phyloP scores from a whole-genome alignment of 2,329 filamentous ascomycete species.

The Amesomyces nigricolor region DNA sequence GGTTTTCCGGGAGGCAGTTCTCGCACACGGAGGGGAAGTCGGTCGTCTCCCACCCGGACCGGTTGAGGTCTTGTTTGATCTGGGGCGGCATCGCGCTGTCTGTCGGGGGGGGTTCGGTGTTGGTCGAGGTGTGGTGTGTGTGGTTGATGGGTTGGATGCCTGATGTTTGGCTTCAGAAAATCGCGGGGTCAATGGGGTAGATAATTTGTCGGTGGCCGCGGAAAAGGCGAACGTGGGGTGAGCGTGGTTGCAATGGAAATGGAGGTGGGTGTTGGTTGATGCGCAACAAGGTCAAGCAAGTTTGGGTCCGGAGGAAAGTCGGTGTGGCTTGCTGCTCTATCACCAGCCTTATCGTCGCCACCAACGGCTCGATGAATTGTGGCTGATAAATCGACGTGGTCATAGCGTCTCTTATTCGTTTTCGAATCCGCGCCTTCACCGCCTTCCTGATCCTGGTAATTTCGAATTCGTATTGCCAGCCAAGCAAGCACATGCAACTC shows the following conservation, averaged over 20 bases:
- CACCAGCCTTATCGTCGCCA: conserved; percentile 17
- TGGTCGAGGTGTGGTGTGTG: background rate
- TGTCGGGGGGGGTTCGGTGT: too few relatives aligned
- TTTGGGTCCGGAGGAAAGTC: background rate
- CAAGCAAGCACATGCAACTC: background rate
- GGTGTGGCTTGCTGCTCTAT: conserved; percentile 14
- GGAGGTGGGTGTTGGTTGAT: background rate
- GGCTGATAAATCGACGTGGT: background rate
- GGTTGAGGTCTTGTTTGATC: conserved; percentile 93
- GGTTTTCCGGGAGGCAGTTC: conserved; percentile 90
- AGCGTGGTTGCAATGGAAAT: background rate
- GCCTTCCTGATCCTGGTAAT: conserved; percentile 1
- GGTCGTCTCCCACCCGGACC: conserved; percentile 92
- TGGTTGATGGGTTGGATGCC: background rate
- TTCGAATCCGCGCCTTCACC: conserved; percentile 14
- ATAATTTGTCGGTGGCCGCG: background rate
- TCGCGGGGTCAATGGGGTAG: background rate
- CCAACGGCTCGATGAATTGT: background rate
- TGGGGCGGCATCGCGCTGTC: conserved; percentile 65
- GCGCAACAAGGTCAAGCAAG: background rate
- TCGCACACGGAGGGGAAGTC: conserved; percentile 88
- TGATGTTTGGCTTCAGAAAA: background rate
- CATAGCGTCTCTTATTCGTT: conserved; percentile 19
- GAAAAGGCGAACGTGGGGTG: background rate
- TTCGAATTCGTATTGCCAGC: conserved; percentile 9